Evolutionary conservation across 495 filamentous ascomycete species (phyloP).

Genomic region (Cetradonia linearis): DNA sequence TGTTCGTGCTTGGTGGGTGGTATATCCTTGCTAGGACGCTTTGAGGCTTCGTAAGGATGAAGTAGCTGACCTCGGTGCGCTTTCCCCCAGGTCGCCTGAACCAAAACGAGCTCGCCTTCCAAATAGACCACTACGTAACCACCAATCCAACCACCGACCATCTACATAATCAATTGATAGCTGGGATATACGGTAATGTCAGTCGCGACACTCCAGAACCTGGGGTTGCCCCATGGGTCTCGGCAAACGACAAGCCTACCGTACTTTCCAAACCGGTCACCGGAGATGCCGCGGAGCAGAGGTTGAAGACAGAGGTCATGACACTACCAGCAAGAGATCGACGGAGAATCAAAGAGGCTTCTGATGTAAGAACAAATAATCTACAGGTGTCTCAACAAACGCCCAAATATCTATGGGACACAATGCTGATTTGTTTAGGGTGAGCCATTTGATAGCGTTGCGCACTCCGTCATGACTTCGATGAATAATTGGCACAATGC

Average conservation of each 20-base stretch:
- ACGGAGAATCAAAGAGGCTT: constrained; percentile 72
- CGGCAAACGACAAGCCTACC: constrained; percentile 81
- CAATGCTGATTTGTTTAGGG: too few species aligned
- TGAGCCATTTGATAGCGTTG: constrained; percentile 47
- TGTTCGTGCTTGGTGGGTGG: constrained; percentile 69
- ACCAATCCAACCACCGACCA: constrained; percentile 62
- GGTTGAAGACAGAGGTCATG: constrained; percentile 91
- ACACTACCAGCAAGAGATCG: constrained; percentile 76
- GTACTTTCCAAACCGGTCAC: constrained; percentile 66
- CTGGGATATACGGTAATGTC: constrained; percentile 77
- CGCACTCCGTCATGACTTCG: constrained; percentile 40
- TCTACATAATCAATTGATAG: constrained; percentile 83
- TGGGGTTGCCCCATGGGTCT: constrained; percentile 90
- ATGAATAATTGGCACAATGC: constrained; percentile 59
- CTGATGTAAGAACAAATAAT: constrained; percentile 37
- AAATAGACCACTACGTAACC: constrained; percentile 63
- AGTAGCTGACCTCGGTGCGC: constrained; percentile 7
- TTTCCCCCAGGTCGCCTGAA: constrained; percentile 59
- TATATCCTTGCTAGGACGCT: not conserved
- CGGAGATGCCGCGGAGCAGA: constrained; percentile 82
- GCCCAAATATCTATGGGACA: not conserved
- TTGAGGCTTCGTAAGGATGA: constrained; percentile 9
- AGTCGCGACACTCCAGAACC: constrained; percentile 81
- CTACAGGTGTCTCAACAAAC: not conserved
- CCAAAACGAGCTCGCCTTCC: constrained; percentile 69